Evolutionary conservation across 148 eudicot genomes (phyloP).

Genomic region (Nepenthes gracilis): DNA sequence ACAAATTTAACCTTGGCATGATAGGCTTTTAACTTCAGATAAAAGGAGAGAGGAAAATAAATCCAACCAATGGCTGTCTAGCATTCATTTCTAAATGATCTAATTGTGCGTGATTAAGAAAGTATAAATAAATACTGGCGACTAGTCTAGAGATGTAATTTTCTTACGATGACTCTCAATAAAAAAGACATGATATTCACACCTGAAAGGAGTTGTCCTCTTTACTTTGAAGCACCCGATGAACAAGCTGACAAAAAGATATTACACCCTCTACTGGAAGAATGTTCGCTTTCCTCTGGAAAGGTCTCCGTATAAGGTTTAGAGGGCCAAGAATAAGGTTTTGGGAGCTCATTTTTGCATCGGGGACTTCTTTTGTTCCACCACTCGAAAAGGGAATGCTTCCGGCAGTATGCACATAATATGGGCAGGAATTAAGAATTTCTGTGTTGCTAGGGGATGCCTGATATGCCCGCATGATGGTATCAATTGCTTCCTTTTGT

Average conservation of each 20-base stretch:
- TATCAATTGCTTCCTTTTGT: slow-evolving; percentile 62
- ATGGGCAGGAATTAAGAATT: slow-evolving; percentile 78
- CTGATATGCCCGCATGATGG: slow-evolving; percentile 74
- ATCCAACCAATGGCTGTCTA: no score
- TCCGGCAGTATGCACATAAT: slow-evolving; percentile 65
- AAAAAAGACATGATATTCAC: neutral
- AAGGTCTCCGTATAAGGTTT: slow-evolving; percentile 64
- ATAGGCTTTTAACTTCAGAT: no score
- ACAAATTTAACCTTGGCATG: no score
- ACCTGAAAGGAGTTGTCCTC: slow-evolving; percentile 90
- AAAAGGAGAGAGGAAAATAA: no score
- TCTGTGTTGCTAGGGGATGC: slow-evolving; percentile 70
- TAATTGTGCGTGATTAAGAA: no score
- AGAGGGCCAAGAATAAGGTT: slow-evolving; percentile 47
- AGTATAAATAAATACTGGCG: no score
- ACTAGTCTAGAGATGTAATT: no score
- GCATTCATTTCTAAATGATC: no score
- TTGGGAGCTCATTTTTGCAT: slow-evolving; percentile 32
- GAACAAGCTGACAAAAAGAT: slow-evolving; percentile 61
- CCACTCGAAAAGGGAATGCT: slow-evolving; percentile 38
- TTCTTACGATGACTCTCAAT: no score
- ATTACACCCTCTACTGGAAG: slow-evolving; percentile 90
- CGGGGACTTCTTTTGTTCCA: slow-evolving; percentile 26
- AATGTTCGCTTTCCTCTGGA: slow-evolving; percentile 65
- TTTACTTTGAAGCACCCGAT: slow-evolving; percentile 49